Conservation (phyloP, 2,329 filamentous ascomycete species). For the Neopestalotiopsis sp. region DNA sequence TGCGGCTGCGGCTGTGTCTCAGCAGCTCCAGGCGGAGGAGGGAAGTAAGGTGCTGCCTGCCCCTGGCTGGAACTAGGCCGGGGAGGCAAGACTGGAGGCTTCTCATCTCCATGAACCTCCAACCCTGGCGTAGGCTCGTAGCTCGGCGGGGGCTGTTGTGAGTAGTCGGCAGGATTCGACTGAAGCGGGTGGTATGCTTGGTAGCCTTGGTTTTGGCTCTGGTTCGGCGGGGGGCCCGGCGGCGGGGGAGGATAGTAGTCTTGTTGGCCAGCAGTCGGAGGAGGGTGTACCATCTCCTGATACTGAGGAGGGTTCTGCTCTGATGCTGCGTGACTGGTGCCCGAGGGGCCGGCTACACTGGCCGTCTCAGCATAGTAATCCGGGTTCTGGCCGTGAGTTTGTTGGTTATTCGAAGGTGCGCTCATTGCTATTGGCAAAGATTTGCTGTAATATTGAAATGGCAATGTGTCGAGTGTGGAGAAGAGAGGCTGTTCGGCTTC, state of each 20-base stretch:
- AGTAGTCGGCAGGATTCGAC: constrained; percentile 19
- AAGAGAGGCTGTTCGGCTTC: too few species aligned
- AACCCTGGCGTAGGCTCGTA: constrained; percentile 9
- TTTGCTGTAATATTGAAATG: too few species aligned
- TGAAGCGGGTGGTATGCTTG: constrained; percentile 19
- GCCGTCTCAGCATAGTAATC: constrained; percentile 17
- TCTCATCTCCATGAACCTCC: constrained; percentile 16
- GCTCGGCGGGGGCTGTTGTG: constrained; percentile 14
- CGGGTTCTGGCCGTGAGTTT: constrained; percentile 3
- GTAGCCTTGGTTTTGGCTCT: constrained; percentile 1
- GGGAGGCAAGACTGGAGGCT: constrained; percentile 17
- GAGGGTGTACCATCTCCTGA: constrained; percentile 10
- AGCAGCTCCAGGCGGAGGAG: constrained; percentile 14
- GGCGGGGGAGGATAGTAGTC: constrained; percentile 19
- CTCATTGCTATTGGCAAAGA: constrained; percentile 11
- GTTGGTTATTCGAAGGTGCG: constrained; percentile 12
- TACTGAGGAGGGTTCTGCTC: constrained; percentile 14
- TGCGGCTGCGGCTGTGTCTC: neutral
- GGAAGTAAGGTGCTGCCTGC: constrained; percentile 17
- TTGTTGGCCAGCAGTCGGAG: neutral
- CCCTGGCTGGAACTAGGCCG: constrained; percentile 18
- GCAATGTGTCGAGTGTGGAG: too few species aligned
- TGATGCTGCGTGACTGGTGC: neutral
- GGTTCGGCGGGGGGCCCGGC: constrained; percentile 15
- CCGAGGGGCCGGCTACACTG: constrained; percentile 4